These are phyloP conservation scores for Trichosporon asahii DNA, from an alignment of 1,284 basidiomycete genomes.

Conservation along the genomic window DNA sequence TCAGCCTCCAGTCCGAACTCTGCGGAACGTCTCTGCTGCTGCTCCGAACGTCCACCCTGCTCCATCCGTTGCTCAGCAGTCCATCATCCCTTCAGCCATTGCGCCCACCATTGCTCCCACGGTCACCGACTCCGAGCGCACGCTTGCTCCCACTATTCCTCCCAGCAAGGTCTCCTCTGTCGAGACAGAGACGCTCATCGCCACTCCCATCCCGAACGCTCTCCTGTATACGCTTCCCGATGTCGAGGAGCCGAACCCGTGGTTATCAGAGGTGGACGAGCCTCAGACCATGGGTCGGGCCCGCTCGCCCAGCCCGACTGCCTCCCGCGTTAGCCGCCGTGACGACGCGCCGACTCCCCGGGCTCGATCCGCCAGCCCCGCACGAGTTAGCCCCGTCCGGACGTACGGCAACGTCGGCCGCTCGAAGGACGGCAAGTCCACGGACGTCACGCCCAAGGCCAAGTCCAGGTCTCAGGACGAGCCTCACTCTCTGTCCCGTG, in stretches of 20 bases:
- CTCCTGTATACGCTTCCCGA: slow-evolving; percentile 2
- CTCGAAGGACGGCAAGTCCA: not conserved
- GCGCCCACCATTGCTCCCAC: not conserved
- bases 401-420: not conserved
- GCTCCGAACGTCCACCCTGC: not conserved
- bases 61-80: not conserved
- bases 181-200: not conserved
- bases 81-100: not conserved
- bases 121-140: not conserved
- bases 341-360: not conserved
- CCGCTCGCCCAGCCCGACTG: not conserved
- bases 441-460: not conserved
- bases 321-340: not conserved
- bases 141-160: not conserved
- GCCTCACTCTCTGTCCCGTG: not conserved
- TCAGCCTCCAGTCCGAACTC: not conserved
- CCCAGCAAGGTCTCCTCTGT: not conserved
- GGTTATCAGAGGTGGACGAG: not conserved
- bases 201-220: not conserved
- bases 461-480: not conserved
- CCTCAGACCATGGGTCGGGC: not conserved
- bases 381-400: not conserved
- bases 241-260: slow-evolving; percentile 2
- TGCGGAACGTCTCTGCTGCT: not conserved
- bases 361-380: not conserved